phyloP scores from a whole-genome alignment of 768 basidiomycete species.

The Ramaria sp. region DNA sequence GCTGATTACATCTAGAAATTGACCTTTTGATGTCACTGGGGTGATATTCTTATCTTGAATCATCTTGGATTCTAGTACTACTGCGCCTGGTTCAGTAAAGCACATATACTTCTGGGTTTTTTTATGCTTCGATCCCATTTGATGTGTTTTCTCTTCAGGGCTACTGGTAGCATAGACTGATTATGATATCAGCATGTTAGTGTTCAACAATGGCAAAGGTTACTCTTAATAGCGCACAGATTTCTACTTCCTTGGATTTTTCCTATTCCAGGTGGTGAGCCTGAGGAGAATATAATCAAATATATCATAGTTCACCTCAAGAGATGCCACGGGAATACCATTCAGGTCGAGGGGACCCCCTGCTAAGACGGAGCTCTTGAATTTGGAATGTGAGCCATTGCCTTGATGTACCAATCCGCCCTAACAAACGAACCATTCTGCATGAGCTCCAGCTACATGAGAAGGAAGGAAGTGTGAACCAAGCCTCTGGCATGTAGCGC shows the following conservation, averaged over 20 bases:
- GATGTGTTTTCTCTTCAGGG: neutral
- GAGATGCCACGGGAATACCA: neutral
- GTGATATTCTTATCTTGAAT: too few species aligned
- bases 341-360: neutral
- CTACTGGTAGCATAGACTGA: neutral
- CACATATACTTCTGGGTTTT: neutral
- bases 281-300: neutral
- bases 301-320: neutral
- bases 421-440: too few species aligned
- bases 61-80: too few species aligned
- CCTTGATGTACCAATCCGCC: too few species aligned
- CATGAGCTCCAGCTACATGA: too few species aligned
- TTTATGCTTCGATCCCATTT: neutral
- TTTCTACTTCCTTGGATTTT: neutral
- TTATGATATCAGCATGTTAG: neutral
- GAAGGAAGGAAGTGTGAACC: neutral
- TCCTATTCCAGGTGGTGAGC: neutral
- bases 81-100: neutral
- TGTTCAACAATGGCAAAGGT: neutral
- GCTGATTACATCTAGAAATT: too few species aligned
- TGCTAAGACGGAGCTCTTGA: neutral
- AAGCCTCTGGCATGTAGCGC: neutral
- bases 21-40: too few species aligned
- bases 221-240: neutral
- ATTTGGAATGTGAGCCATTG: neutral